Percentiles rank a stretch among this genome's conserved stretches.
phyloP scores from a whole-genome alignment of 768 basidiomycete species.

The Mycena chlorophos region DNA sequence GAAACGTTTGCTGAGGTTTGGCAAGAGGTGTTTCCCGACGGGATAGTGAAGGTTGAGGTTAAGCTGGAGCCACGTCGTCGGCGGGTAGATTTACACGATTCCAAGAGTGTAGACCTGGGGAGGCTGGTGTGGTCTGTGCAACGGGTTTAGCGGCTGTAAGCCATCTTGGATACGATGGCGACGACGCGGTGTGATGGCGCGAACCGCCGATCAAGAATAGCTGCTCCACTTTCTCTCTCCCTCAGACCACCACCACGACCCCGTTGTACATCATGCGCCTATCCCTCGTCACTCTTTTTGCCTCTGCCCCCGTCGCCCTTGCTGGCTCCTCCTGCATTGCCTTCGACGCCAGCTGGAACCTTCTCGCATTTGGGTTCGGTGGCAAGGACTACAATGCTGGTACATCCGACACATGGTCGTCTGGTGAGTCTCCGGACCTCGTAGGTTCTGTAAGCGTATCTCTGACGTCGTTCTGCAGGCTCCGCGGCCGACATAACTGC shows the following conservation, averaged over 20 bases:
- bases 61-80: slow-evolving; percentile 12
- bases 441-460: slow-evolving; percentile 14
- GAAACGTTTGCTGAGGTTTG: slow-evolving; percentile 39
- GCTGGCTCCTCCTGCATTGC: slow-evolving; percentile 62
- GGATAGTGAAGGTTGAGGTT: slow-evolving; percentile 29
- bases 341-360: slow-evolving; percentile 80
- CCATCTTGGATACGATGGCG: too few species aligned
- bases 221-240: too few species aligned
- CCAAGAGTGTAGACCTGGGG: neutral
- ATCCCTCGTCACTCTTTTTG: slow-evolving; percentile 57
- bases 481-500: slow-evolving; percentile 68
- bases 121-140: slow-evolving; percentile 22
- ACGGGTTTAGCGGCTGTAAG: neutral
- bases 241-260: neutral
- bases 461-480: slow-evolving; percentile 35
- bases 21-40: slow-evolving; percentile 35
- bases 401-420: slow-evolving; percentile 64
- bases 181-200: too few species aligned
- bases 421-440: too few species aligned
- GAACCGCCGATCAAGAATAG: too few species aligned
- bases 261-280: slow-evolving; percentile 18
- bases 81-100: neutral
- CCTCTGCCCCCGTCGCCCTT: slow-evolving; percentile 34
- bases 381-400: slow-evolving; percentile 86
- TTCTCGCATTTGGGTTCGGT: slow-evolving; percentile 82